phyloP scores from a whole-genome alignment of 176 grass and related monocot genomes.

The Eragrostis nindensis region DNA sequence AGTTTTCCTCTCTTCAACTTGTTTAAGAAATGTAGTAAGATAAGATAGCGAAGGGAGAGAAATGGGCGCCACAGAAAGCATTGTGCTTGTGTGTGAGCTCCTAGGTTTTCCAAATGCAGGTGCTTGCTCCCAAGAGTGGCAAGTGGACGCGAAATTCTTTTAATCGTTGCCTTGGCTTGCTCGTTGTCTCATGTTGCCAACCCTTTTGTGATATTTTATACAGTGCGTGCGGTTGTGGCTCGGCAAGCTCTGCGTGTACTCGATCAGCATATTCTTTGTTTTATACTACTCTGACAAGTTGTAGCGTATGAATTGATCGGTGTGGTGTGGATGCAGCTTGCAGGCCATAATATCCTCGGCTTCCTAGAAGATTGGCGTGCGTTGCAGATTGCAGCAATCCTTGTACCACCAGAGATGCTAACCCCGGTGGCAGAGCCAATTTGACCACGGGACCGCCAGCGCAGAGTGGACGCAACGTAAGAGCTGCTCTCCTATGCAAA shows the following conservation, averaged over 20 bases:
- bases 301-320: not conserved
- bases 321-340: slow-evolving; percentile 1
- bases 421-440: slow-evolving; percentile 10
- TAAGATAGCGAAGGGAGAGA: not conserved
- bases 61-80: slow-evolving; percentile 15
- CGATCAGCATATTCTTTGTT: not conserved
- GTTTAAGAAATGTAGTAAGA: not conserved
- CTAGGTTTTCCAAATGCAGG: slow-evolving; percentile 34
- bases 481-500: not conserved
- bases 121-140: slow-evolving; percentile 23
- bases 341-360: not conserved
- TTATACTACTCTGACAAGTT: not conserved
- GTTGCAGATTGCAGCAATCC: not conserved
- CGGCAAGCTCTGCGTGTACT: not conserved
- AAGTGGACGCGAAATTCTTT: not conserved
- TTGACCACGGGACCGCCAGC: slow-evolving; percentile 41
- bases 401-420: slow-evolving; percentile 21
- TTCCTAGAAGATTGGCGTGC: slow-evolving; percentile 27
- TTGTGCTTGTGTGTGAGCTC: slow-evolving; percentile 16
- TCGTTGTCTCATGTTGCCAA: slow-evolving; percentile 37
- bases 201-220: not conserved
- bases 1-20: not conserved
- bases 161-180: not conserved
- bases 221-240: not conserved
- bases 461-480: not conserved